These are phyloP conservation scores for Penicillium nordicum DNA, from an alignment of 2,329 filamentous ascomycete species.

Conservation along the genomic window DNA sequence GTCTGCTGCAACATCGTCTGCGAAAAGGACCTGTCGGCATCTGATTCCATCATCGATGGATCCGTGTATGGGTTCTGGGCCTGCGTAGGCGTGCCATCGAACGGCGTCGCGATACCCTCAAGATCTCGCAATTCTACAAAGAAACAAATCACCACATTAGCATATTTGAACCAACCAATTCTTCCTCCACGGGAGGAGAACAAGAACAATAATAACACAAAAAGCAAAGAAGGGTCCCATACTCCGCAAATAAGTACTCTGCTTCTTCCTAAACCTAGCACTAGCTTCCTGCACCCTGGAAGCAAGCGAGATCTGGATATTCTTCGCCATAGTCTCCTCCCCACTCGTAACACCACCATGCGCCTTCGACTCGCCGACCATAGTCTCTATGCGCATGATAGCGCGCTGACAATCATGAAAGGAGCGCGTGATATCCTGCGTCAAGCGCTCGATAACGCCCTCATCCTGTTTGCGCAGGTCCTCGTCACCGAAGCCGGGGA, in stretches of 20 bases:
- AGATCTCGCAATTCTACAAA: slow-evolving; percentile 68
- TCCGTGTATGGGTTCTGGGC: slow-evolving; percentile 69
- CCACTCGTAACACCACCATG: slow-evolving; percentile 68
- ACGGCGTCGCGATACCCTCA: slow-evolving; percentile 57
- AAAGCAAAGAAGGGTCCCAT: slow-evolving; percentile 25
- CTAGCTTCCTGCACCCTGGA: slow-evolving; percentile 87
- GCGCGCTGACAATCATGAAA: slow-evolving; percentile 89
- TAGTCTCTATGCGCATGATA: slow-evolving; percentile 81
- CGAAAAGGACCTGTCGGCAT: slow-evolving; percentile 87
- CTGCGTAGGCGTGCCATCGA: slow-evolving; percentile 49
- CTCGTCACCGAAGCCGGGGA: slow-evolving; percentile 95
- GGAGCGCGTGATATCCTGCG: slow-evolving; percentile 79
- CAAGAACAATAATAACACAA: neutral
- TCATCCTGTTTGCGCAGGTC: slow-evolving; percentile 84
- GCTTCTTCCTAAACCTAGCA: slow-evolving; percentile 91
- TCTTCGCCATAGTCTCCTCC: slow-evolving; percentile 93
- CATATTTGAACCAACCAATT: slow-evolving; percentile 12
- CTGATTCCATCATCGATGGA: slow-evolving; percentile 86
- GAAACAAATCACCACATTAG: neutral
- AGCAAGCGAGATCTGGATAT: slow-evolving; percentile 89
- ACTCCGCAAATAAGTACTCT: slow-evolving; percentile 95
- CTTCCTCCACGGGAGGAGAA: neutral
- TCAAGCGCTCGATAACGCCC: slow-evolving; percentile 82
- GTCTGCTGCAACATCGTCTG: slow-evolving; percentile 84
- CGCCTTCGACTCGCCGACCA: slow-evolving; percentile 77